Evolutionary conservation across 1,139 yeast genomes (phyloP), one percentile per base, ranked within the genome.

Genomic region (Magnusiomyces ingens): DNA sequence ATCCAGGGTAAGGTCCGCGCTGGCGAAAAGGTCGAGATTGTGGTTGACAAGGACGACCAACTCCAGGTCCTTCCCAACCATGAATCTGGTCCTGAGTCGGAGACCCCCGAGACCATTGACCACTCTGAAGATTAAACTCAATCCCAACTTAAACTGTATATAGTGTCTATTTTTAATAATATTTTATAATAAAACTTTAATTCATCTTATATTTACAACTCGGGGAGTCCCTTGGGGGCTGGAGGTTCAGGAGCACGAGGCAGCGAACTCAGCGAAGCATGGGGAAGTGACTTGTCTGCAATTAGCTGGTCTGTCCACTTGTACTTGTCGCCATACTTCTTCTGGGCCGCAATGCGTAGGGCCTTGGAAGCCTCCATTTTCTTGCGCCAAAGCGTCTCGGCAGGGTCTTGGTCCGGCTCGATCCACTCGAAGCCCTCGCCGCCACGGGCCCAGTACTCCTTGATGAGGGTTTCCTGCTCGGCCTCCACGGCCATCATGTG

Each of bases 351-450:
- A 22, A 54, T 29, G 4, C 57, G 17, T 21, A 37, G 49, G 2
- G 53, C 45, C 36, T 54, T 52, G 15, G 53, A 42, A n/a, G 18
- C 42, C 44, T 54, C 57, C 53, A 54, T 48, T 22, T 52, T 52
- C 29, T 44, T 35, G 37, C 55, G 46, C 57, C 57, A 54, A 17
- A 45, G 59, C 52, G 44, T 58, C 53, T 82, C 84, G 0, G 85
- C 85, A 0, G 91, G 91, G 63, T 84, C 91, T 62, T 81, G 83
- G 63, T 85, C 93, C 0, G 90, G 90, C 63, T 84, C 93, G 3
- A 76, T 82, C 94, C 94, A 85, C 58, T 80, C 82, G 62, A 84
- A 85, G 2, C 85, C 86, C 58, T 82, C 85, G 15, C 90, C 90
- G 12, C 84, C 85, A 54, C 79, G 73, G 64, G 84, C 78, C 93